These are phyloP conservation scores for Pulveroboletus sp. DNA, from an alignment of 768 basidiomycete genomes.

Conservation along the genomic window DNA sequence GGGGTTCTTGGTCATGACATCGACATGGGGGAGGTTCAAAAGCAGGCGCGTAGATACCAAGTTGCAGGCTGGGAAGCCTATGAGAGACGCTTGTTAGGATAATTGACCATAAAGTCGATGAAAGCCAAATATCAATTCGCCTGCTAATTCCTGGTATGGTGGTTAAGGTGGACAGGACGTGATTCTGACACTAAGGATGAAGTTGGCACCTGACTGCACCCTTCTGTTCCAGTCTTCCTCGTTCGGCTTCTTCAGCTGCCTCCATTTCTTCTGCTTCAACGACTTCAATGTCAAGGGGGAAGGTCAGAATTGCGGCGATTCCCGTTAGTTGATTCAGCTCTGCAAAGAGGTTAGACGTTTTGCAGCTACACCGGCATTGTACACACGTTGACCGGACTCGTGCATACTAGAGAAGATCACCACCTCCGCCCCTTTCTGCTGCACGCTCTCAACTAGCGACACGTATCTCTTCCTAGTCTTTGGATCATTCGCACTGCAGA, in stretches of 20 bases:
- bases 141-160: not conserved
- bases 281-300: slow-evolving; percentile 91
- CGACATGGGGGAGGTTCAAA: slow-evolving; percentile 37
- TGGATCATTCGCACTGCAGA: slow-evolving; percentile 71
- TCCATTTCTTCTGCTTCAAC: slow-evolving; percentile 90
- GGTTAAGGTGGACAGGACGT: not conserved
- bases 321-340: slow-evolving; percentile 96
- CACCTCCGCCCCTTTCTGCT: slow-evolving; percentile 85
- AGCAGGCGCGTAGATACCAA: slow-evolving; percentile 80
- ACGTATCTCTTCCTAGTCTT: slow-evolving; percentile 79
- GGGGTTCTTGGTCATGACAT: slow-evolving; percentile 76
- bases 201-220: slow-evolving; percentile 3
- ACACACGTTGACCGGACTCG: slow-evolving; percentile 94
- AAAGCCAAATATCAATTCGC: not conserved
- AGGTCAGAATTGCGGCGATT: slow-evolving; percentile 92
- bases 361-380: not conserved
- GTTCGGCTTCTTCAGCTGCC: slow-evolving; percentile 45
- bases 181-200: not conserved
- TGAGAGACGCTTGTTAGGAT: slow-evolving; percentile 42
- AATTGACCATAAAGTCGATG: not conserved
- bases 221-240: slow-evolving; percentile 10
- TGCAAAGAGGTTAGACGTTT: slow-evolving; percentile 29
- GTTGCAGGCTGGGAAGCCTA: slow-evolving; percentile 92
- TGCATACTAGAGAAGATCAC: slow-evolving; percentile 99
- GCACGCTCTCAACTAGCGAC: slow-evolving; percentile 80